Conservation (phyloP, 208 protist species). For the Entamoeba histolytica region DNA sequence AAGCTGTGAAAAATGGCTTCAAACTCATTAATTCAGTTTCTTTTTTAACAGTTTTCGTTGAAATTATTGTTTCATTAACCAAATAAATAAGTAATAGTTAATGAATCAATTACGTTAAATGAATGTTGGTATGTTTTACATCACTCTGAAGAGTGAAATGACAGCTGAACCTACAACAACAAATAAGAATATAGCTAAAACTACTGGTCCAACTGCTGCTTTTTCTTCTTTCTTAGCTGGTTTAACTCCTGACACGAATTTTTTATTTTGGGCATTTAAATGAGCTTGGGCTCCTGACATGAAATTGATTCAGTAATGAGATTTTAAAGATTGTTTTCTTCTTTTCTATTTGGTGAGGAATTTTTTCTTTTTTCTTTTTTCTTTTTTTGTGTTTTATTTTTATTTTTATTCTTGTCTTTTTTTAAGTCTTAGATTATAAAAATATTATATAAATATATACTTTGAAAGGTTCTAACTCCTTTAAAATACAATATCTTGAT, state of each 20-base stretch:
- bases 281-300: not conserved
- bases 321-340: too few species aligned
- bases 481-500: too few species aligned
- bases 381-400: too few species aligned
- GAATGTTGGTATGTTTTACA: not conserved
- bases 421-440: too few species aligned
- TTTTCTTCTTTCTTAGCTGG: not conserved
- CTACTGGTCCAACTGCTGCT: not conserved
- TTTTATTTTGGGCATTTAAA: not conserved
- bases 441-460: too few species aligned
- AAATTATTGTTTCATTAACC: not conserved
- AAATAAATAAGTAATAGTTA: not conserved
- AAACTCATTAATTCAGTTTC: not conserved
- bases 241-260: not conserved
- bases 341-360: too few species aligned
- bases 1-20: constrained; percentile 28
- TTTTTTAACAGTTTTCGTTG: not conserved
- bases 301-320: too few species aligned
- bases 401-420: too few species aligned
- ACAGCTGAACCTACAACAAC: not conserved
- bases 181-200: not conserved
- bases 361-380: too few species aligned
- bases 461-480: too few species aligned
- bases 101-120: not conserved
- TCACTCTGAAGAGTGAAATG: not conserved